Percentiles rank a stretch among this genome's conserved stretches.
These are phyloP conservation scores for Dryas drummondii DNA, from an alignment of 306 rosid genomes.

Conservation along the genomic window DNA sequence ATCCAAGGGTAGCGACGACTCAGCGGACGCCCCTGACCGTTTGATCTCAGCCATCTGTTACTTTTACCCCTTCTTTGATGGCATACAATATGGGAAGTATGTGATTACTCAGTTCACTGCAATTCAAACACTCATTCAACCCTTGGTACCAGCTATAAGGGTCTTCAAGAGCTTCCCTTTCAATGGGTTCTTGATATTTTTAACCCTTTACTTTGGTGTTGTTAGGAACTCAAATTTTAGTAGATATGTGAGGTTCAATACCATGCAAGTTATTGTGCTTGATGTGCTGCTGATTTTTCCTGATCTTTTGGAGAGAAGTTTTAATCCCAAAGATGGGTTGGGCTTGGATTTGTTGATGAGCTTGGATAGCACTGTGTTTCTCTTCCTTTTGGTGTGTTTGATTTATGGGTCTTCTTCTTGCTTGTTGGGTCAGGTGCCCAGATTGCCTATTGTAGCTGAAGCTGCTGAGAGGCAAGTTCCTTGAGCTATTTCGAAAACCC, in stretches of 20 bases:
- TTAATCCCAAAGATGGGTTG: slow-evolving; percentile 71
- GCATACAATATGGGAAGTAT: slow-evolving; percentile 80
- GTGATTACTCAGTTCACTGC: slow-evolving; percentile 78
- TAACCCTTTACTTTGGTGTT: slow-evolving; percentile 88
- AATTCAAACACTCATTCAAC: slow-evolving; percentile 63
- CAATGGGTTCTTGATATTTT: slow-evolving; percentile 72
- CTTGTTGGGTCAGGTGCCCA: slow-evolving; percentile 76
- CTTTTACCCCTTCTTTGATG: slow-evolving; percentile 93
- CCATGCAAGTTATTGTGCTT: slow-evolving; percentile 94
- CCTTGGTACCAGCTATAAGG: slow-evolving; percentile 75
- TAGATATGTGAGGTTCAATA: slow-evolving; percentile 89
- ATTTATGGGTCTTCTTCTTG: slow-evolving; percentile 88
- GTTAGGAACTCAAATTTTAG: slow-evolving; percentile 89
- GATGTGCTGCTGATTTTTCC: slow-evolving; percentile 91
- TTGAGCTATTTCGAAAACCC: slow-evolving; percentile 30
- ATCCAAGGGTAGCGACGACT: slow-evolving; percentile 58
- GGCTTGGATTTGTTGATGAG: slow-evolving; percentile 92
- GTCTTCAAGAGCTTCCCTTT: slow-evolving; percentile 90
- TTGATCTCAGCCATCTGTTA: slow-evolving; percentile 81
- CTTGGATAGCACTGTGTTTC: slow-evolving; percentile 86
- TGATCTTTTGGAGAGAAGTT: slow-evolving; percentile 82
- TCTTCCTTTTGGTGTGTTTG: slow-evolving; percentile 79
- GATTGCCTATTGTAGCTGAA: slow-evolving; percentile 95
- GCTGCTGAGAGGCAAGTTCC: slow-evolving; percentile 97
- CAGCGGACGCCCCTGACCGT: slow-evolving; percentile 73